These are phyloP conservation scores for Plasmodium gaboni DNA, from an alignment of 169 alveolate genomes.

Conservation along the genomic window DNA sequence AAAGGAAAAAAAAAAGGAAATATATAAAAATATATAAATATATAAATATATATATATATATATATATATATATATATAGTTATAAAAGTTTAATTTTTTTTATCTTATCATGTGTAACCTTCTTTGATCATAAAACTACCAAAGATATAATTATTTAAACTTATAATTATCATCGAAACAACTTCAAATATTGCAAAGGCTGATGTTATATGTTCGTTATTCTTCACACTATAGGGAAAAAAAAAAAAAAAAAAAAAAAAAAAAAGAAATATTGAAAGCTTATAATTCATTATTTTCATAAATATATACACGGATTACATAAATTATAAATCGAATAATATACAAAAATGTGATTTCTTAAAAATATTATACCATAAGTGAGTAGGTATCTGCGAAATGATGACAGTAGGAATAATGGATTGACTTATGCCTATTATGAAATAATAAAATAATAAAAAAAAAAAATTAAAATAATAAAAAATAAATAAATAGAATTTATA, in stretches of 20 bases:
- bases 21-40: not conserved
- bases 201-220: slow-evolving; percentile 55
- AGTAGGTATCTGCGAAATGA: slow-evolving; percentile 74
- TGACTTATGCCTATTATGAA: slow-evolving; percentile 62
- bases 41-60: not conserved
- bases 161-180: slow-evolving; percentile 64
- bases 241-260: not conserved
- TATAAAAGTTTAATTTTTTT: not conserved
- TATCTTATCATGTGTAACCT: slow-evolving; percentile 7
- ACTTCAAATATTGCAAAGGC: slow-evolving; percentile 75
- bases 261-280: not conserved
- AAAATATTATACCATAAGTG: slow-evolving; percentile 38
- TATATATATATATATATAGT: not conserved
- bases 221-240: slow-evolving; percentile 41
- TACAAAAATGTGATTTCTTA: no score
- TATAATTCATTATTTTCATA: not conserved
- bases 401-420: slow-evolving; percentile 73
- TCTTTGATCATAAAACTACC: slow-evolving; percentile 53
- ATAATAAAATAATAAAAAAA: slow-evolving; percentile 4
- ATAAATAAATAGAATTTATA: not conserved
- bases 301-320: not conserved
- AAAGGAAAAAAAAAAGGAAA: not conserved
- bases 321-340: not conserved
- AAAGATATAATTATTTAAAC: slow-evolving; percentile 63
- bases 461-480: slow-evolving; percentile 3